Percentiles rank a stretch among this genome's conserved stretches.
Conservation (phyloP, 139 green algal genomes). For the Spirogloea muscicola region DNA sequence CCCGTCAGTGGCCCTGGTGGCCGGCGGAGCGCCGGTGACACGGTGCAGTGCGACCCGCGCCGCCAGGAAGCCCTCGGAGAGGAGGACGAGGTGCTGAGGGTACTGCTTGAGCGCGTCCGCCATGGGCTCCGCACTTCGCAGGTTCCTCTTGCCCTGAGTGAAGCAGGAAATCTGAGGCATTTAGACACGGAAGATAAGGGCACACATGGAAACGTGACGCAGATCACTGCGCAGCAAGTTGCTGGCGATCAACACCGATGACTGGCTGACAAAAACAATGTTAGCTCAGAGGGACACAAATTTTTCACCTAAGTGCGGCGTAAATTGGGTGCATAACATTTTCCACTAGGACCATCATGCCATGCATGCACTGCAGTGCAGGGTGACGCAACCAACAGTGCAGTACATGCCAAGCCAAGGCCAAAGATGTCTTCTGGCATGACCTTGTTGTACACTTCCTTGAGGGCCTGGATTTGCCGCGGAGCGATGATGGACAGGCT, state of each 20-base stretch:
- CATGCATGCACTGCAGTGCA: too few relatives aligned
- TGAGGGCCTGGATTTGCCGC: neutral
- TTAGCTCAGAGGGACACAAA: neutral
- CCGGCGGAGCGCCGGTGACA: too few relatives aligned
- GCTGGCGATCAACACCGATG: too few relatives aligned
- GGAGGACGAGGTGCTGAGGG: conserved; percentile 14
- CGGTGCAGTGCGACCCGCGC: neutral
- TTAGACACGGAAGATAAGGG: neutral
- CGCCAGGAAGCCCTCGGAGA: conserved; percentile 17
- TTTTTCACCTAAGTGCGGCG: neutral
- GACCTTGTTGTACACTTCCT: neutral
- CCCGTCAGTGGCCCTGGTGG: too few relatives aligned
- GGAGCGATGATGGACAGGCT: conserved; percentile 13
- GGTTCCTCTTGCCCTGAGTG: neutral
- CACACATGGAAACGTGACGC: too few relatives aligned
- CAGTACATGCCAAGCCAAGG: too few relatives aligned
- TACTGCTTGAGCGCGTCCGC: neutral
- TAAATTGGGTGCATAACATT: too few relatives aligned
- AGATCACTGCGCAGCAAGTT: too few relatives aligned
- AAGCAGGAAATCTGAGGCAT: neutral
- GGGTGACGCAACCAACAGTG: neutral
- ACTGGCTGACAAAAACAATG: too few relatives aligned
- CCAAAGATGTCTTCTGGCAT: too few relatives aligned
- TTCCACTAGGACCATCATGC: too few relatives aligned
- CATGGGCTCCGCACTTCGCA: neutral